phyloP scores from a whole-genome alignment of 768 basidiomycete species.

The Hypholoma fasciculare region DNA sequence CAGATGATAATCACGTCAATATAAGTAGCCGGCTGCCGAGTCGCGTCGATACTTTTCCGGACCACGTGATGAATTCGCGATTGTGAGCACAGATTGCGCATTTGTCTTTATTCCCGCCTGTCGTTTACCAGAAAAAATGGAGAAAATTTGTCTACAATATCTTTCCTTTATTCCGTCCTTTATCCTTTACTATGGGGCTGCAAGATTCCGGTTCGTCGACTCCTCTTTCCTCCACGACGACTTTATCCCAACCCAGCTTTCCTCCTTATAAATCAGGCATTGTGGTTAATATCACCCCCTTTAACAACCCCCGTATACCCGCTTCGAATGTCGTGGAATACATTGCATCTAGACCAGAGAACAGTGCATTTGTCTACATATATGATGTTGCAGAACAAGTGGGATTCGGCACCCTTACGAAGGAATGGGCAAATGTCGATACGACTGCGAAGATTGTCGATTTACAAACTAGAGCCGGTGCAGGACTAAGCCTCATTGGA shows the following conservation, averaged over 20 bases:
- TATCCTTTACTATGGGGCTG: conserved; percentile 15
- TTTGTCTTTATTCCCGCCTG: conserved; percentile 15
- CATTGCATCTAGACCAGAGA: conserved; percentile 53
- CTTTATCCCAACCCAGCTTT: conserved; percentile 36
- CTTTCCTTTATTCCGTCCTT: background rate
- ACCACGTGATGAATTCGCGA: conserved; percentile 36
- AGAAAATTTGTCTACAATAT: background rate
- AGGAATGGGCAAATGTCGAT: conserved; percentile 54
- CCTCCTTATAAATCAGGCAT: conserved; percentile 29
- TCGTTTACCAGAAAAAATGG: conserved; percentile 13
- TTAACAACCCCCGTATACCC: conserved; percentile 43
- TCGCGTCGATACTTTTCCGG: background rate
- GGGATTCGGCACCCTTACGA: conserved; percentile 78
- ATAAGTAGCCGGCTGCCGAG: too few relatives aligned
- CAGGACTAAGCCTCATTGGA: conserved; percentile 78
- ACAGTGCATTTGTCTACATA: conserved; percentile 71
- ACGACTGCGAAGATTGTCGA: conserved; percentile 57
- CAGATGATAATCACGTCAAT: too few relatives aligned
- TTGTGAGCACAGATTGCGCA: conserved; percentile 41
- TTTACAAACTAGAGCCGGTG: conserved; percentile 83
- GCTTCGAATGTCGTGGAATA: conserved; percentile 71
- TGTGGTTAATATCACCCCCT: conserved; percentile 28
- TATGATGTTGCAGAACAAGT: conserved; percentile 84
- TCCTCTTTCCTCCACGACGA: conserved; percentile 38
- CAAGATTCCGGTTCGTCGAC: conserved; percentile 37